Base-by-base conservation (phyloP, 345 rosid species). In the Citropsis articulata region DNA sequence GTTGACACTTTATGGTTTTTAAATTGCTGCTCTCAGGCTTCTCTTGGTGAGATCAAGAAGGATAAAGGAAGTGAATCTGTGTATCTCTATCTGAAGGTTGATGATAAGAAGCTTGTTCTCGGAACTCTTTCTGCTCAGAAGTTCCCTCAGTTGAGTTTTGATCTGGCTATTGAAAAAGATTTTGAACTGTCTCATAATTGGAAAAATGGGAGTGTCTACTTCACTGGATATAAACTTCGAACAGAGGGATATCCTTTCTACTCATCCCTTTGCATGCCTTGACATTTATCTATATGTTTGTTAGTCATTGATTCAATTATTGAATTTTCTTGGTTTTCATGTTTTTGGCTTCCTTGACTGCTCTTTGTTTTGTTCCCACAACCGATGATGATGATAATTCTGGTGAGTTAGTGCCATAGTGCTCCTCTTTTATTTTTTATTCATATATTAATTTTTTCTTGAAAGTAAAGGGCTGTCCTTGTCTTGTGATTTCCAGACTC, bases 201-300 rank as follows among this genome's bases (percentile, higher is more conserved):
- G 93, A 90, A 86, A 80, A 78, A 85, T 75, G 98, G 93, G 74
- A 91, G 92, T 48, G 88, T 94, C 56, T 88, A 73, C 84, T 88
- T 94, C 79, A 31, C 85, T 22, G 97, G 98, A 36, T 94, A 94
- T 82, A 83, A 71, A 77, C 75, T 86, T 36, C 83, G 56, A 42
- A 25, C 79, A 24, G 55, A 31, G 40, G 69, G 70, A 88, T 89
- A 90, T 92, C 97, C 94, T 89, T 90, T 84, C 66, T 1, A 2
- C 48, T 31, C 24, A 48, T 50, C 27, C 56, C 14, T 22, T 65
- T 63, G 8, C 7, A n/a, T 21, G 48, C 18, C 16, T 33, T 50
- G 61, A 31, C 35, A 31, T 33, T 45, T 30, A 14, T 75, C 9
- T 50, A 22, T 53, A 31, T 57, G 30, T 76, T 9, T 74, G 14